phyloP scores from a whole-genome alignment of 2,329 filamentous ascomycete species.

The Fusarium papillatum region DNA sequence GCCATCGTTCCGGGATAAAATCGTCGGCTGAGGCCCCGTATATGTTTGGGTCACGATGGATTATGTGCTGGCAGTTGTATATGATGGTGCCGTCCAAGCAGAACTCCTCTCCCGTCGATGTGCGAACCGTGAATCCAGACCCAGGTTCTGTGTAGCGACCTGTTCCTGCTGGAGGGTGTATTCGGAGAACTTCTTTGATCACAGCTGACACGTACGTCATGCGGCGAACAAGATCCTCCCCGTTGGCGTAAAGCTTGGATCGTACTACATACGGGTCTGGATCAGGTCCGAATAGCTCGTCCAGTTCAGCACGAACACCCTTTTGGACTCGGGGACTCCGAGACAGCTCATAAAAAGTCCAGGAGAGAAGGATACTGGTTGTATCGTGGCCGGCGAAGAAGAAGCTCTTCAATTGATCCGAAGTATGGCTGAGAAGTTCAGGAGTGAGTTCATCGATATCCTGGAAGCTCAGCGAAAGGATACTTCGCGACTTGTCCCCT shows the following conservation, averaged over 20 bases:
- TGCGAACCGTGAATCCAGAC: conserved; percentile 27
- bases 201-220: conserved; percentile 53
- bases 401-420: conserved; percentile 55
- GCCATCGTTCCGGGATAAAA: neutral
- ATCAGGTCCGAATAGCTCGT: conserved; percentile 28
- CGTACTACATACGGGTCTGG: neutral
- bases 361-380: conserved; percentile 52
- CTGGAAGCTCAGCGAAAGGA: conserved; percentile 51
- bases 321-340: conserved; percentile 45
- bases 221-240: conserved; percentile 40
- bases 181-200: conserved; percentile 53
- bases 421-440: conserved; percentile 46
- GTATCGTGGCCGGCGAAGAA: conserved; percentile 59
- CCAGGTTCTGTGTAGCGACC: conserved; percentile 45
- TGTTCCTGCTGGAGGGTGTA: conserved; percentile 51
- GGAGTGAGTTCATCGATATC: conserved; percentile 44
- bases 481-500: conserved; percentile 26
- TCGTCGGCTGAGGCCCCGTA: neutral
- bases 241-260: neutral
- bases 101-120: conserved; percentile 17
- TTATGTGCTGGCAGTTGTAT: conserved; percentile 49
- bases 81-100: conserved; percentile 52
- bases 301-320: conserved; percentile 51
- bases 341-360: conserved; percentile 53
- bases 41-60: conserved; percentile 49